Evolutionary conservation across 495 filamentous ascomycete species (phyloP), one percentile per base, ranked within the genome.

Genomic region (Podospora anserina): DNA sequence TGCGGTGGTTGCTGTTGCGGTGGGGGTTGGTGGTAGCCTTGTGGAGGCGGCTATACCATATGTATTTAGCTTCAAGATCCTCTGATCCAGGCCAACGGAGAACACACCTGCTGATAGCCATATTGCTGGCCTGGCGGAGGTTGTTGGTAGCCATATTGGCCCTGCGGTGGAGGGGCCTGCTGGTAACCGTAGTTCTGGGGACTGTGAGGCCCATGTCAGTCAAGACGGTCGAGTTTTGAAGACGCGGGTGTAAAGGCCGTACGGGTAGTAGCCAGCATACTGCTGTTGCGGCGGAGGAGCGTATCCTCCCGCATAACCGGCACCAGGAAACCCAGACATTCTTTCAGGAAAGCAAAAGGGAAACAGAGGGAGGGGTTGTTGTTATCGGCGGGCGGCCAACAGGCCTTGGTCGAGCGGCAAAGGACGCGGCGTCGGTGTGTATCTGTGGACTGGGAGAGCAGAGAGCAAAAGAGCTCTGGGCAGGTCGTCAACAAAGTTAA

Each of bases 91-190:
- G 49, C 68, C 58, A 68, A 53, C 32, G 61, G 56, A 26, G 20
- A 55, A 66, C 68, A 26, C 44, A 72, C 73, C 67, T 78, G 69
- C 57, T 67, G 69, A 66, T 78, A 77, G 60, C 75, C 76, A 70
- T 75, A 81, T 65, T 71, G 74, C 61, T 79, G 79, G 55, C 56
- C 20, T 34, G 78, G 82, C 26, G 78, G 77, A 3, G 75, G 79
- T 66, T 85, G 83, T 59, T 81, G 78, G 69, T 85, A 87, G 59
- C 78, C 79, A 71, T 82, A 84, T 71, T 79, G 80, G 28, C 57
- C 66, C 0, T 74, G 72, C 2, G 77, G 74, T 26, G 73, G 57
- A 53, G 73, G 55, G 30, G 28, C 30, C 69, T 73, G 73, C 59
- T 72, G 71, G 49, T 73, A 72, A 65, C 67, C 67, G 26, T 78